Conservation (phyloP, 2,329 filamentous ascomycete genomes). For the Ramularia collo-cygni region DNA sequence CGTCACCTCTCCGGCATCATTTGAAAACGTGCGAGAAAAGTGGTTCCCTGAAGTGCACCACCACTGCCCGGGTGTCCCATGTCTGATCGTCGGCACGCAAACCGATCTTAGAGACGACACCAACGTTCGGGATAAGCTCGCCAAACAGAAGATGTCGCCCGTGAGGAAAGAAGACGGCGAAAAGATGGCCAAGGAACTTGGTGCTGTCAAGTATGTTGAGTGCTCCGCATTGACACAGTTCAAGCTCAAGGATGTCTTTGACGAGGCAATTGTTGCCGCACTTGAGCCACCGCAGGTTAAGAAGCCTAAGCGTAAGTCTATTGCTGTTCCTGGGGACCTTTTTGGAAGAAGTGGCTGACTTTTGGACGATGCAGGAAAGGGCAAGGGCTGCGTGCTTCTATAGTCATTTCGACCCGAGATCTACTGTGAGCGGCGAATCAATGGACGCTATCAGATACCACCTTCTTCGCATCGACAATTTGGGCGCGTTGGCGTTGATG, state of each 20-base stretch:
- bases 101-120: conserved; percentile 89
- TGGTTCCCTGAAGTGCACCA: conserved; percentile 99
- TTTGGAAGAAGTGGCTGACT: conserved; percentile 1
- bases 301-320: conserved; percentile 45
- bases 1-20: conserved; percentile 92
- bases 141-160: conserved; percentile 93
- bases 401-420: conserved; percentile 9
- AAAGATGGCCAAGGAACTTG: conserved; percentile 93
- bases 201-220: conserved; percentile 97
- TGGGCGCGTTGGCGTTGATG: conserved; percentile 17
- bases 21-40: conserved; percentile 98
- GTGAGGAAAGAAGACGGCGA: conserved; percentile 91
- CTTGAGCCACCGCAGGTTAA: conserved; percentile 80
- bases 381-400: conserved; percentile 30
- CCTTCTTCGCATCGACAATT: conserved; percentile 11
- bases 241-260: conserved; percentile 98
- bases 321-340: neutral
- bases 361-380: conserved; percentile 20
- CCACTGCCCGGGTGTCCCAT: conserved; percentile 95
- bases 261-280: conserved; percentile 96
- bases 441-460: conserved; percentile 12
- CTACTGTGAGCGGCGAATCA: neutral
- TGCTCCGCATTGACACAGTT: conserved; percentile 97
- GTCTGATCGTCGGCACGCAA: conserved; percentile 95
- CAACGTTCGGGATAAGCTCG: conserved; percentile 80